Evolutionary conservation across 2,329 filamentous ascomycete species (phyloP), one percentile per base, ranked within the genome.

Genomic region (Alternaria hordeiaustralica): DNA sequence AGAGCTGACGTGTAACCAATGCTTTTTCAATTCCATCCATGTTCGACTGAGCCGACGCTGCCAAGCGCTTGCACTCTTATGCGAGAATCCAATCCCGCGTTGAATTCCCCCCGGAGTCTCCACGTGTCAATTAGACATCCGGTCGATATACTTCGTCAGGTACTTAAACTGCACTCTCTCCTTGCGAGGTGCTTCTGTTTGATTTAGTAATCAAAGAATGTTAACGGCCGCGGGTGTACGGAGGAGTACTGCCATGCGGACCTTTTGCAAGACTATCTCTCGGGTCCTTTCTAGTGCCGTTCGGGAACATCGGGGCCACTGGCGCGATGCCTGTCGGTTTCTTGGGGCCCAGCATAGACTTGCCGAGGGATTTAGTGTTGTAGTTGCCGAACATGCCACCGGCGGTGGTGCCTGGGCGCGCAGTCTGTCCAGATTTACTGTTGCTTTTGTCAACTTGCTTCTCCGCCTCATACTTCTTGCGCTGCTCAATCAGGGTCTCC

Each of bases 251-350:
- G 5, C 13, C 49, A 0, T 4, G 11, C 49, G 28, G 5, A 53
- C 49, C 20, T 2, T 25, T 18, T 3, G 49, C 43, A 33, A 33
- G n/a, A 8, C 36, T 58, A n/a, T 61, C 55, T 60, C 60, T 64
- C 56, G 41, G 53, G 3, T 45, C 60, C 49, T 64, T 68, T 63
- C 20, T n/a, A 26, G 12, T 20, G 9, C 15, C 26, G 3, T 49
- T 61, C 1, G 44, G 44, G 36, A 67, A 15, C 73, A 75, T 75
- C 3, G 63, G 60, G 26, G 73, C 72, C 28, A 70, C 64, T n/a
- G 72, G 73, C n/a, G 65, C 72, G n/a, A 30, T 18, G 1, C 57
- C 50, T 15, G 26, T 55, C 5, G 25, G 2, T 58, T 69, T 72
- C 61, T 66, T 67, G 12, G 49, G 20, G 0, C 73, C 70, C 13